Evolutionary conservation across 2,329 filamentous ascomycete genomes (phyloP).

Genomic region (Chaetomium strumarium): DNA sequence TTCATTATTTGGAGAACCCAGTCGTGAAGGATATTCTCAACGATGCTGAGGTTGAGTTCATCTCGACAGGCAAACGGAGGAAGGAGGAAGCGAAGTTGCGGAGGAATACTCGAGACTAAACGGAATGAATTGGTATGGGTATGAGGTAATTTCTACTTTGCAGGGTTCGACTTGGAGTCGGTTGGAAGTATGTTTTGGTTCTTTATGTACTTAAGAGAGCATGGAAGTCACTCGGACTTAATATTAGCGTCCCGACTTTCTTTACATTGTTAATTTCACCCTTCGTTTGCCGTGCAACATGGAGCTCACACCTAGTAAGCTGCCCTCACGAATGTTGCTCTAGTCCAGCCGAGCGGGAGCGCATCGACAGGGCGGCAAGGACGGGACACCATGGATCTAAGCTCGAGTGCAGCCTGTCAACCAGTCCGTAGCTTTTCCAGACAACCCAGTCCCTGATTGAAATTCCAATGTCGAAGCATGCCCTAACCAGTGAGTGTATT

Average conservation of each 20-base stretch:
- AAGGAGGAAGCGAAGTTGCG: conserved; percentile 15
- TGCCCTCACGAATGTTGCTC: neutral
- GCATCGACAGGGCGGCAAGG: neutral
- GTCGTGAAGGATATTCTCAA: conserved; percentile 33
- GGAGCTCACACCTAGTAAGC: neutral
- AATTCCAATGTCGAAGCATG: too few species aligned
- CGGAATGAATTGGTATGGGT: neutral
- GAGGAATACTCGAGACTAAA: neutral
- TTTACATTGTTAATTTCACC: too few species aligned
- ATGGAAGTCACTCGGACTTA: neutral
- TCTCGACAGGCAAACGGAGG: conserved; percentile 5
- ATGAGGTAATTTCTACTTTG: neutral
- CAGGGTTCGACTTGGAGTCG: neutral
- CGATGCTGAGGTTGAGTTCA: conserved; percentile 29
- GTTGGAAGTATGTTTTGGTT: neutral
- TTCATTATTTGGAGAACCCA: conserved; percentile 37
- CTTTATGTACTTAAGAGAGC: neutral
- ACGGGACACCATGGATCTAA: conserved; percentile 8
- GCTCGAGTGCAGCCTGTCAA: neutral
- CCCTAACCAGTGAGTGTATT: too few species aligned
- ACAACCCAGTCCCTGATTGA: neutral
- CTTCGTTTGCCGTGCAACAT: too few species aligned
- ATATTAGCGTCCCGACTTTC: too few species aligned
- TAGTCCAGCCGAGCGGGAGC: conserved; percentile 7
- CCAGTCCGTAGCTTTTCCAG: neutral